phyloP scores from a whole-genome alignment of 192 early-diverging fungal species.

The Coemansia javaensis region DNA sequence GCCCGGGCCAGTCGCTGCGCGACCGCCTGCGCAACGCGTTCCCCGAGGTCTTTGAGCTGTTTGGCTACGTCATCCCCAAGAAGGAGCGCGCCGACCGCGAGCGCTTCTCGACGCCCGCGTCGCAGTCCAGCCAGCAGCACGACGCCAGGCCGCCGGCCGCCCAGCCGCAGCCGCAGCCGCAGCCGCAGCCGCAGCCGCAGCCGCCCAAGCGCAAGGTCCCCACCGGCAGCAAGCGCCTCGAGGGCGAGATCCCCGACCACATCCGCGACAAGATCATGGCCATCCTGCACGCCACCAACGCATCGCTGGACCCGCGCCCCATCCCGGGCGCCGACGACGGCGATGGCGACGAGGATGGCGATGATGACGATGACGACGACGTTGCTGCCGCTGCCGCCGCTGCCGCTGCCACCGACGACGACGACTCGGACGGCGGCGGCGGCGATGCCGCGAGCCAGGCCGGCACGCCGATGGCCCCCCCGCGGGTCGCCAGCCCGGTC shows the following conservation, averaged over 20 bases:
- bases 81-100: slow-evolving; percentile 50
- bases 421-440: background rate
- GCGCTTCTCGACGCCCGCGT: slow-evolving; percentile 7
- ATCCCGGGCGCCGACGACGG: slow-evolving; percentile 17
- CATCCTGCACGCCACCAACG: slow-evolving; percentile 23
- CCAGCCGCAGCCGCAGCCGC: too few relatives aligned
- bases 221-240: slow-evolving; percentile 42
- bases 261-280: slow-evolving; percentile 32
- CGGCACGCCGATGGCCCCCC: too few relatives aligned
- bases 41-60: slow-evolving; percentile 49
- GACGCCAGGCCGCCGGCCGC: background rate
- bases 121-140: background rate
- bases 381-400: slow-evolving; percentile 6
- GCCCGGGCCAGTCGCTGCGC: slow-evolving; percentile 48
- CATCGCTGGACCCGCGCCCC: slow-evolving; percentile 42
- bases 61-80: slow-evolving; percentile 48
- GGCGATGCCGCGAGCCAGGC: too few relatives aligned
- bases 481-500: too few relatives aligned
- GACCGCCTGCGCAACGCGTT: slow-evolving; percentile 51
- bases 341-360: slow-evolving; percentile 8
- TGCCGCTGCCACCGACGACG: slow-evolving; percentile 6
- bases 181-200: background rate
- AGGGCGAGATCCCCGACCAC: slow-evolving; percentile 36
- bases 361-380: slow-evolving; percentile 4
- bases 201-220: slow-evolving; percentile 38